Conservation (phyloP, 176 grass and related monocot species). For the Oryza meridionalis region DNA sequence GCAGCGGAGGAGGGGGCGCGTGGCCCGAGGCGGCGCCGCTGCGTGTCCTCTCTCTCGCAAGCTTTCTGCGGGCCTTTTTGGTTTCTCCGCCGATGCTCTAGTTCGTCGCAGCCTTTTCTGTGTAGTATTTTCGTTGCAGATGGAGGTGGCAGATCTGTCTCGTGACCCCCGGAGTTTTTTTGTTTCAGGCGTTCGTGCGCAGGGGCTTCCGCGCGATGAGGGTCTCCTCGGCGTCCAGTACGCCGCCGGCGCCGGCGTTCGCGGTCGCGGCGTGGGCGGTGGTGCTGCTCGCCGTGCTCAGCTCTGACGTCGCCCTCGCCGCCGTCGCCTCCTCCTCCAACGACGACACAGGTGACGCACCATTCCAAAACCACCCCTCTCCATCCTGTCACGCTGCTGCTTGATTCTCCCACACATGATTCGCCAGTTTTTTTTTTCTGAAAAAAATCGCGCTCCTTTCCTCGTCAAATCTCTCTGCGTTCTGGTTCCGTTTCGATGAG, state of each 20-base stretch:
- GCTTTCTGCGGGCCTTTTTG: not conserved
- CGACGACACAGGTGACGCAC: constrained; percentile 27
- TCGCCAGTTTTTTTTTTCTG: not conserved
- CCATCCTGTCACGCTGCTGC: not conserved
- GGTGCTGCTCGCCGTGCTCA: constrained; percentile 25
- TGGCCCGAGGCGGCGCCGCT: not conserved
- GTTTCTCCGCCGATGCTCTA: not conserved
- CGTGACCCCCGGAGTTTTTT: not conserved
- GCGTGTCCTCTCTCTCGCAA: not conserved
- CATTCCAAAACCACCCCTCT: not conserved
- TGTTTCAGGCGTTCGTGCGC: not conserved
- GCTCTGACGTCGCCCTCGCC: not conserved
- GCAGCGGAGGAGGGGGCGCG: not conserved
- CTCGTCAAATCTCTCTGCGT: not conserved
- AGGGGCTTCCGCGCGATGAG: constrained; percentile 25
- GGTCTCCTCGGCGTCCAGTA: not conserved
- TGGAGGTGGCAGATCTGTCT: not conserved
- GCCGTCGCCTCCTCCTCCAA: not conserved
- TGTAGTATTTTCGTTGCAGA: not conserved
- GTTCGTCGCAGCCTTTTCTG: not conserved
- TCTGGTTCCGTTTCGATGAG: not conserved
- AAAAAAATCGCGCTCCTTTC: not conserved
- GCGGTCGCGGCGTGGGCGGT: constrained; percentile 5
- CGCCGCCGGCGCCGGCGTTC: constrained; percentile 1
- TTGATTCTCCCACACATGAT: not conserved